These are phyloP conservation scores for Bruguiera hainesii DNA, from an alignment of 441 rosid species.

Conservation along the genomic window DNA sequence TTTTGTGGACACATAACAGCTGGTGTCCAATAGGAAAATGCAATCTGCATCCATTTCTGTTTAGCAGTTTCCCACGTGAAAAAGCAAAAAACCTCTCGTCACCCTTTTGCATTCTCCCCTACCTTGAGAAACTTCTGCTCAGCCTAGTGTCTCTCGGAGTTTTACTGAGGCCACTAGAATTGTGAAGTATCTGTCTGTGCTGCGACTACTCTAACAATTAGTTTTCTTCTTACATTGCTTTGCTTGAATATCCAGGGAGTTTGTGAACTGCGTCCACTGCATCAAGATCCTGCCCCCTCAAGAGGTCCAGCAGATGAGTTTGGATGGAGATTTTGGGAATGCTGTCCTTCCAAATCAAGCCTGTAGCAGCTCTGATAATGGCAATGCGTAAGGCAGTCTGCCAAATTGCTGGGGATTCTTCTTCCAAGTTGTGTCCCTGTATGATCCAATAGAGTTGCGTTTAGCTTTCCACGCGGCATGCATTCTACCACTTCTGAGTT, in stretches of 20 bases:
- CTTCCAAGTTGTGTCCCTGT: constrained; percentile 9
- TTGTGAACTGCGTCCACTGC: constrained; percentile 82
- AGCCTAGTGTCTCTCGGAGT: too few species aligned
- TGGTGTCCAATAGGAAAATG: too few species aligned
- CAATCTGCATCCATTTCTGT: too few species aligned
- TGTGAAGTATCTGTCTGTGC: too few species aligned
- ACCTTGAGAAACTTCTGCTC: too few species aligned
- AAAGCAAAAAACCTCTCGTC: too few species aligned
- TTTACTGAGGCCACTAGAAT: too few species aligned
- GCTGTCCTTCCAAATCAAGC: constrained; percentile 67
- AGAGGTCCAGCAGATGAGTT: constrained; percentile 97
- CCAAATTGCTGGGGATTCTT: constrained; percentile 22
- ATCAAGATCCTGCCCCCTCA: constrained; percentile 89
- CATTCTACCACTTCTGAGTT: constrained; percentile 1
- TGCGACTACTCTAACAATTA: neutral
- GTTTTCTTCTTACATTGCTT: neutral
- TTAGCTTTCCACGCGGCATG: constrained; percentile 18
- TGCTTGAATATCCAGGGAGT: constrained; percentile 53
- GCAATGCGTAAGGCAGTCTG: constrained; percentile 48
- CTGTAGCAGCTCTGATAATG: constrained; percentile 88
- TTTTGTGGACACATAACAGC: too few species aligned
- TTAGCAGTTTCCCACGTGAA: too few species aligned
- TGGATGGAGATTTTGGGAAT: constrained; percentile 76
- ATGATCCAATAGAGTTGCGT: constrained; percentile 11
- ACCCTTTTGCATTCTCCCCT: too few species aligned